Evolutionary conservation across 148 eudicot species (phyloP), one percentile per base, ranked within the genome.

Genomic region (Agrostemma githago): DNA sequence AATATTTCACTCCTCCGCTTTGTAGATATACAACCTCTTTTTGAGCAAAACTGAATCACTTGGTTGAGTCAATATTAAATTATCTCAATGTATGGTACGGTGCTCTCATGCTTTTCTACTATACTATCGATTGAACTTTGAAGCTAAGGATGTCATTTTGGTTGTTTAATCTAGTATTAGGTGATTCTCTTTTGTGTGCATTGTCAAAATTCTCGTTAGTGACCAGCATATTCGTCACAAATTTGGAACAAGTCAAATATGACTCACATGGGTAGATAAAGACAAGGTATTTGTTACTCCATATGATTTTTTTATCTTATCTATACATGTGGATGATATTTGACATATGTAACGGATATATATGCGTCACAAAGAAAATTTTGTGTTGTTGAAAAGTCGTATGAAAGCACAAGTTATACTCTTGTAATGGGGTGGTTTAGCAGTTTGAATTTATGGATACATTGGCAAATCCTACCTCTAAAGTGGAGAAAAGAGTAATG

Each of bases 381-480:
- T 26, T 0, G 34, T 26, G 34, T 26, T 63, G 5, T 64, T 64
- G 57, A 26, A 63, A 71, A 17, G 44, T 26, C 7, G 64, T 20
- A 54, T 77, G 62, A 43, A 66, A n/a, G 38, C 59, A 41, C 20
- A 71, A 43, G 68, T 62, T 21, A 20, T 71, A 41, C 44, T 40
- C 26, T 9, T 54, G 26, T 9, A 56, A 8, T 40, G 3, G 8
- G 44, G 26, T 66, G 41, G 61, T 73, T 73, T 41, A 42, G 68
- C 72, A 46, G 68, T 44, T 44, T 59, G 37, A 78, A 57, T 72
- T 71, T n/a, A 38, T 77, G 59, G 69, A 61, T 68, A 19, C 41
- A 53, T 68, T 73, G 40, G 69, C 19, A 68, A 73, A 78, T 68
- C 42, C 70, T 46, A 68, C 73, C 38, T 61, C 53, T 67, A 19